Base-by-base conservation (phyloP, 2,329 filamentous ascomycete species). In the Alternaria sp. region DNA sequence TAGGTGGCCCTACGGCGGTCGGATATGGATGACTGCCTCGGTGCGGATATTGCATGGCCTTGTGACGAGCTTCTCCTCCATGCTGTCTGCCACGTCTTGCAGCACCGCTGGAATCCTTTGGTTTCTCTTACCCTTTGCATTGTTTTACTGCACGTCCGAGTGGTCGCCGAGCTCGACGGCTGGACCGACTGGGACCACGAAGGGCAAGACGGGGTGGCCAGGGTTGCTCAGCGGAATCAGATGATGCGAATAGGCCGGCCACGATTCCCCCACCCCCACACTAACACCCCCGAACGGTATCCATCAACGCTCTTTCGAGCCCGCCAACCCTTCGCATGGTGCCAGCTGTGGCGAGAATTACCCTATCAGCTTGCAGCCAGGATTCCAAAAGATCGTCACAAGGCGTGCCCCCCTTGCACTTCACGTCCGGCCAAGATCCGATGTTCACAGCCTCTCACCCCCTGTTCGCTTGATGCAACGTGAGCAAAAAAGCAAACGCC, bases 201-300 rank as follows among this genome's bases (percentile, higher is more conserved):
- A 49, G 69, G 63, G 63, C 64, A 47, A 21, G 63, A 62, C 63
- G 65, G 59, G 59, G 28, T 52, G 65, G 67, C 66, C 67, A 61
- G 66, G 69, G 61, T 60, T 51, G 61, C 54, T 52, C 58, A 67
- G 54, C 62, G 67, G 73, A 72, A 79, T 78, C 77, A 80, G 76
- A 80, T 79, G 77, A 77, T 76, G 71, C 66, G 64, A 69, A 70
- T 66, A 67, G 65, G 60, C 62, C 62, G 49, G 63, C 64, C 62
- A 67, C 65, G 44, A 67, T 67, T 66, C 67, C 75, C 73, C 75
- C 76, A 78, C 77, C 77, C 77, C 77, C 77, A 79, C 77, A 76
- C 77, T 78, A 77, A 55, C 61, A 67, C 56, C 70, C 67, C 71
- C 72, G 66, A 77, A 71, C 71, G 65, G 66, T 72, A 58, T 65